Percentiles rank a stretch among this genome's conserved stretches.
Evolutionary conservation across 2,329 filamentous ascomycete species (phyloP).

Genomic region (Berkeleyomyces basicola): DNA sequence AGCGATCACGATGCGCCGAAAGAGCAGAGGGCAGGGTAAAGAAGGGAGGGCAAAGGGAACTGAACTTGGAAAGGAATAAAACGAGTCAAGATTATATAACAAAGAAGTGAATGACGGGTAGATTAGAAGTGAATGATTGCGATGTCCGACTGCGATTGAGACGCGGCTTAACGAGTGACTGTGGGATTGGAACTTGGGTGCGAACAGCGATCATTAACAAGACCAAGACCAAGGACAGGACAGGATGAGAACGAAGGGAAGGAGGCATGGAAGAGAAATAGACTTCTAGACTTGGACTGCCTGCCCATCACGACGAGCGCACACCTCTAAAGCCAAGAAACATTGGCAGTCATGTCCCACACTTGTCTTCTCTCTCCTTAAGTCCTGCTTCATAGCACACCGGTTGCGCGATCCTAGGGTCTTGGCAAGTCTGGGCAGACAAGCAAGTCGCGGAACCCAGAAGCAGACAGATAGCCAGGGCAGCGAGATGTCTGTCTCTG

Average conservation of each 20-base stretch:
- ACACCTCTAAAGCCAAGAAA: not conserved
- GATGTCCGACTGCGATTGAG: not conserved
- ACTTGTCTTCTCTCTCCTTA: not conserved
- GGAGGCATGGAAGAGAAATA: not conserved
- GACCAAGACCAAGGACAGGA: not conserved
- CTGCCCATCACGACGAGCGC: not conserved
- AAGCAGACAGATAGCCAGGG: too few species aligned
- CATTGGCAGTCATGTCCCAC: not conserved
- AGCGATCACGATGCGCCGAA: not conserved
- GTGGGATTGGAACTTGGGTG: not conserved
- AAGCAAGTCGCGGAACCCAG: not conserved
- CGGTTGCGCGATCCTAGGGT: not conserved
- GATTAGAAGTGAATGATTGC: not conserved
- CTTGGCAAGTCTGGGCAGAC: not conserved
- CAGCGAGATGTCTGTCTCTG: too few species aligned
- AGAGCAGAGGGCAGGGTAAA: not conserved
- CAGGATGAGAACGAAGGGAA: not conserved
- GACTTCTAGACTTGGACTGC: slow-evolving; percentile 3
- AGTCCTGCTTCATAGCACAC: not conserved
- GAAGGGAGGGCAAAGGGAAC: not conserved
- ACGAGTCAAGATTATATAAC: not conserved
- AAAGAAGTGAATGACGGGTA: slow-evolving; percentile 1
- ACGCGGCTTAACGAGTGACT: slow-evolving; percentile 9
- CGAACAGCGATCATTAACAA: not conserved
- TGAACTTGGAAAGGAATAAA: not conserved